A percentile compares a stretch with the other conserved stretches of the same genome.
Conservation (phyloP, 768 basidiomycete species). For the Cystobasidium ongulense region DNA sequence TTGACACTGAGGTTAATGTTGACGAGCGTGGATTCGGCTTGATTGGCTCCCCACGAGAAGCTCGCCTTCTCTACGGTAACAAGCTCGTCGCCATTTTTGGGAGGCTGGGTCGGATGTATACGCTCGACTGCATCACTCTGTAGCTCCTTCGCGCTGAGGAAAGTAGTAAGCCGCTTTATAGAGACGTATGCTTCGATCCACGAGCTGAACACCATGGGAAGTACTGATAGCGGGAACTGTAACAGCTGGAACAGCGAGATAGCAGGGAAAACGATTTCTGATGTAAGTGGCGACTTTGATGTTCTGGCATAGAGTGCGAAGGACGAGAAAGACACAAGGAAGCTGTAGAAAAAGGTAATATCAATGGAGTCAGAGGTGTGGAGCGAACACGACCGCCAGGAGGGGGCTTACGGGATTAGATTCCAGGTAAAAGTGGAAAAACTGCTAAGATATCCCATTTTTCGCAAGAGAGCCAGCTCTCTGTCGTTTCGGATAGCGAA, state of each 20-base stretch:
- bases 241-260: conserved; percentile 82
- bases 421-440: conserved; percentile 23
- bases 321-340: conserved; percentile 68
- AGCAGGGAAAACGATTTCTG: conserved; percentile 90
- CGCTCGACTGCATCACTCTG: conserved; percentile 66
- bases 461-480: conserved; percentile 70
- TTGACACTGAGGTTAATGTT: conserved; percentile 57
- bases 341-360: conserved; percentile 39
- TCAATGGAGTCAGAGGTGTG: not conserved
- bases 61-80: conserved; percentile 66
- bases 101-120: conserved; percentile 52
- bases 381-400: too few species aligned
- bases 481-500: conserved; percentile 70
- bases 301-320: conserved; percentile 47
- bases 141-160: conserved; percentile 69
- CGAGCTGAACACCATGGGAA: conserved; percentile 22
- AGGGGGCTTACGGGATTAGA: conserved; percentile 20
- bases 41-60: conserved; percentile 66
- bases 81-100: conserved; percentile 56
- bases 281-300: conserved; percentile 59
- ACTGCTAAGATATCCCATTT: conserved; percentile 65
- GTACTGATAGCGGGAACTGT: conserved; percentile 65
- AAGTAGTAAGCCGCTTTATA: conserved; percentile 46
- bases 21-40: conserved; percentile 59
- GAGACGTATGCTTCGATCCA: conserved; percentile 40